Conservation (phyloP, 345 rosid species). For the Sonneratia alba region DNA sequence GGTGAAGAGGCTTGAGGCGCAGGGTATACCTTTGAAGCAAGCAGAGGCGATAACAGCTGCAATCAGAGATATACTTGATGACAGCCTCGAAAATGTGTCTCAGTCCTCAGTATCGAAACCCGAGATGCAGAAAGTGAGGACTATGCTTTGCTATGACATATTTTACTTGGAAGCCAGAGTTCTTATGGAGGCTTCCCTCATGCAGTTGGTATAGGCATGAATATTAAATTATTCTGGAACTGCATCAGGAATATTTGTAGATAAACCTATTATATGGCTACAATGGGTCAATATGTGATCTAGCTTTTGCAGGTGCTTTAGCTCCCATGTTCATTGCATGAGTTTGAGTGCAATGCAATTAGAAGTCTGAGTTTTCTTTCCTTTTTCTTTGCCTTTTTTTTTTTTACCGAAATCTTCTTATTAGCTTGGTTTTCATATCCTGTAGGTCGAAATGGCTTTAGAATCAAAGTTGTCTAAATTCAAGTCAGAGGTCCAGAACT, state of each 20-base stretch:
- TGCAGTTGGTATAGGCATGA: neutral
- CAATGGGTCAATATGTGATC: neutral
- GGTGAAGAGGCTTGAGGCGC: conserved; percentile 78
- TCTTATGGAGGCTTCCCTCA: neutral
- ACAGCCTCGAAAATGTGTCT: conserved; percentile 69
- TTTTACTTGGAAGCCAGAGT: neutral
- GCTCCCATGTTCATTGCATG: neutral
- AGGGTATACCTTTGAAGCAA: conserved; percentile 83
- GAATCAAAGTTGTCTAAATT: conserved; percentile 71
- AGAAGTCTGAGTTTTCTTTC: neutral
- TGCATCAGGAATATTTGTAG: neutral
- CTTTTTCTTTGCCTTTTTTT: neutral
- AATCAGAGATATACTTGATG: conserved; percentile 63
- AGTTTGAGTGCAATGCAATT: neutral
- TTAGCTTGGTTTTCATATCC: neutral
- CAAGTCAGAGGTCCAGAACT: conserved; percentile 65
- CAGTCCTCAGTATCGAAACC: conserved; percentile 61
- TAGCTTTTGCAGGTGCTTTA: neutral
- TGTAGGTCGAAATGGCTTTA: conserved; percentile 60
- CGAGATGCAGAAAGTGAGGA: conserved; percentile 75
- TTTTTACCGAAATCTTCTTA: neutral
- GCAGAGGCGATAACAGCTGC: conserved; percentile 80
- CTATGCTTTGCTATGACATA: neutral
- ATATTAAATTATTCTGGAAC: neutral
- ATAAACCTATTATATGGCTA: neutral